Percentiles rank a stretch among this genome's conserved stretches.
These are phyloP conservation scores for Byssothecium circinans DNA, from an alignment of 2,329 filamentous ascomycete genomes.

Conservation along the genomic window DNA sequence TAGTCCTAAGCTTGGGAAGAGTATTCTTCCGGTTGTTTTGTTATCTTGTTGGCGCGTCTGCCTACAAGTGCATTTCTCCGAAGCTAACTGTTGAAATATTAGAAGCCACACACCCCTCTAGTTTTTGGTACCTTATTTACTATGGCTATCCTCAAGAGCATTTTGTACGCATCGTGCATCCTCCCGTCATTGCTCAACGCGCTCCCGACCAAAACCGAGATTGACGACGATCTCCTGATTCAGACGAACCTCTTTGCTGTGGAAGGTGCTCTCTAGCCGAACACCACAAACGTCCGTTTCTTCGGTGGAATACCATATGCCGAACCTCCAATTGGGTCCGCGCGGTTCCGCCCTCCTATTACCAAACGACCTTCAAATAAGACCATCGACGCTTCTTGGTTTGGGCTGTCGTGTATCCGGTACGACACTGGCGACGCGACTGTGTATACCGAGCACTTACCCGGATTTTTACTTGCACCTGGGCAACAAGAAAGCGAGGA, in stretches of 20 bases:
- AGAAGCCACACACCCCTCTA: too few species aligned
- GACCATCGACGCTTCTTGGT: slow-evolving; percentile 20
- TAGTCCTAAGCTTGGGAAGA: too few species aligned
- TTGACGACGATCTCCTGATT: slow-evolving; percentile 13
- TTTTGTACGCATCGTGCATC: too few species aligned
- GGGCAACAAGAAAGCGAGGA: slow-evolving; percentile 26
- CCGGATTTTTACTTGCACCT: slow-evolving; percentile 23
- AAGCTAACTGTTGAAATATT: too few species aligned
- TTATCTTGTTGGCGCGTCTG: too few species aligned
- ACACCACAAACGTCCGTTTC: slow-evolving; percentile 23
- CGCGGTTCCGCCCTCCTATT: slow-evolving; percentile 20
- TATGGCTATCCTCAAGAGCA: too few species aligned
- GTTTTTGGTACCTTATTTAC: too few species aligned
- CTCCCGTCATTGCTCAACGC: too few species aligned
- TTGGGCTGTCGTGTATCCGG: slow-evolving; percentile 26
- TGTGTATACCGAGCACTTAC: slow-evolving; percentile 23
- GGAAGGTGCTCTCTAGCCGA: slow-evolving; percentile 18
- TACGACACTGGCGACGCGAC: slow-evolving; percentile 19
- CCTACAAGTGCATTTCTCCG: too few species aligned
- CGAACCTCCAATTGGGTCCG: slow-evolving; percentile 17
- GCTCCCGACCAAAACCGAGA: too few species aligned
- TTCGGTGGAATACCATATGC: slow-evolving; percentile 23
- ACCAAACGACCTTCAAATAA: slow-evolving; percentile 14
- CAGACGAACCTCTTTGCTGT: slow-evolving; percentile 22
- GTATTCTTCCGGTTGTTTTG: too few species aligned